phyloP scores from a whole-genome alignment of 73 alveolate species.

The Paramecium biaurelia region DNA sequence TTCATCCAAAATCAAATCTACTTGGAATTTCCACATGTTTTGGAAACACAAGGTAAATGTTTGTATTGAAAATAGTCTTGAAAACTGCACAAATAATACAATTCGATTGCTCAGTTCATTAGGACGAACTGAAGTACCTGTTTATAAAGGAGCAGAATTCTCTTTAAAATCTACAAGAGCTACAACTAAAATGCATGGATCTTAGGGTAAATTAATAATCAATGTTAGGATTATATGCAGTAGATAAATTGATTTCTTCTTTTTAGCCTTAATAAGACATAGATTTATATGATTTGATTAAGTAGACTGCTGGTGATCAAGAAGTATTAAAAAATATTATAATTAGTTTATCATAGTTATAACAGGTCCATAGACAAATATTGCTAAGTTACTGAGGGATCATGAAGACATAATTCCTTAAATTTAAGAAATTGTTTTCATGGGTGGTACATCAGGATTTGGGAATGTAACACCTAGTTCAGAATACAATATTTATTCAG shows the following conservation, averaged over 20 bases:
- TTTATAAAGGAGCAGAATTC: neutral
- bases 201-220: neutral
- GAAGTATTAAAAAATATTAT: neutral
- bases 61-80: neutral
- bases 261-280: neutral
- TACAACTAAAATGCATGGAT: slow-evolving; percentile 27
- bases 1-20: neutral
- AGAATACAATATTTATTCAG: slow-evolving; percentile 22
- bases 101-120: neutral
- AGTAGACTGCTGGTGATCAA: neutral
- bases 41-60: slow-evolving; percentile 11
- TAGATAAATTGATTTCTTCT: neutral
- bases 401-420: slow-evolving; percentile 14
- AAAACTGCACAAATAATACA: slow-evolving; percentile 5
- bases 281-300: neutral
- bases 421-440: neutral
- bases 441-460: slow-evolving; percentile 49
- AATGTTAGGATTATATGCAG: neutral
- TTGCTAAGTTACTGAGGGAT: neutral
- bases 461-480: slow-evolving; percentile 37
- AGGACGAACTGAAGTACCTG: slow-evolving; percentile 6
- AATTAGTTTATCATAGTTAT: neutral
- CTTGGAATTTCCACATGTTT: slow-evolving; percentile 22
- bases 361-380: slow-evolving; percentile 2
- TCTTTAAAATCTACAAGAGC: neutral